Base-by-base conservation (phyloP, 768 basidiomycete species). In the Leccinum fibrillosum region DNA sequence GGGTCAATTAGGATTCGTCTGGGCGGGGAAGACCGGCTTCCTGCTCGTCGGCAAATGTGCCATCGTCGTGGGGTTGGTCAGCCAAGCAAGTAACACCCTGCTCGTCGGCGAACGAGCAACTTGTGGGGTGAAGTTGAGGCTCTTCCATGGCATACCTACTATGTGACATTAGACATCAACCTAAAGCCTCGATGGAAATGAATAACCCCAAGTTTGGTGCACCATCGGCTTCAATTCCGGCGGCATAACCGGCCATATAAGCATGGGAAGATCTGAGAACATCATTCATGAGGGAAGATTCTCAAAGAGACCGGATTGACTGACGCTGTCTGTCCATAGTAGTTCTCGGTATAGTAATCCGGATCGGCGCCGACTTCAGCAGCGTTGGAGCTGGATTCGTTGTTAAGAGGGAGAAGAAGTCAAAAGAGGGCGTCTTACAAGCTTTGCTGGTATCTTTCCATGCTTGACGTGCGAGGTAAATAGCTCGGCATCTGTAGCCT, bases 261-360 rank as follows among this genome's bases (percentile, higher is more conserved):
- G 51, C 5, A 51, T 17, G 17, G 26, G 13, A 42, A 23, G 50
- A 42, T 45, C 59, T 59, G 45, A 28, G 12, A 50, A 49, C 23
- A 26, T 26, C 13, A 44, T 19, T 44, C 12, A 28, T 70, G 53
- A 63, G 35, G 5, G 15, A 8, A 44, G 19, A 23, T 25, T 19
- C 39, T 44, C 26, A 45, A 26, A 47, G 15, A 19, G n/a, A 45
- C 8, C 10, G 0, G n/a, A 55, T 53, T 5, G 21, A 60, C 68
- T 58, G 25, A 70, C 68, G 49, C 44, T 17, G 55, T 5, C 19
- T 52, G 61, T 32, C 32, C 54, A 39, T 59, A 64, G 53, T 61
- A 58, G 19, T 37, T 19, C 9, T 52, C 60, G 28, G 52, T 11
- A 51, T 50, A 57, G 49, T 61, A 60, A n/a, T n/a, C 55, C 10